These are phyloP conservation scores for Crithidia acanthocephali DNA, from an alignment of 208 protist species.

Conservation along the genomic window DNA sequence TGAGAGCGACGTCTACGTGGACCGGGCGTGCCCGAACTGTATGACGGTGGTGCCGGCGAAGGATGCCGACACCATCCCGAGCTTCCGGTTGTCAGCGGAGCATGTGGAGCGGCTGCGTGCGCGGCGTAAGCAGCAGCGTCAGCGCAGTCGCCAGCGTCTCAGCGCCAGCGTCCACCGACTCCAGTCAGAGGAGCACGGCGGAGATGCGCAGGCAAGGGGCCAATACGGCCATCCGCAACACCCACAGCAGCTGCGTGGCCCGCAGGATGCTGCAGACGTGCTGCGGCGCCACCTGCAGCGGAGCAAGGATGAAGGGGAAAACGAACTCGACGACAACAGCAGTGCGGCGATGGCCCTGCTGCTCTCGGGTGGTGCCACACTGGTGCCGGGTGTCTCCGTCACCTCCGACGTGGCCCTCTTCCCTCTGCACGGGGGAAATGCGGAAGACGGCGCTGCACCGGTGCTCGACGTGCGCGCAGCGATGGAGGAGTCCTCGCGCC, in stretches of 20 bases:
- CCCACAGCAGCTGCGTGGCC: constrained; percentile 26
- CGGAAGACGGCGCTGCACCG: neutral
- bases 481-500: constrained; percentile 70
- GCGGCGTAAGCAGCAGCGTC: constrained; percentile 43
- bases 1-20: constrained; percentile 59
- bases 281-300: constrained; percentile 27
- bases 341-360: constrained; percentile 40
- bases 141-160: constrained; percentile 44
- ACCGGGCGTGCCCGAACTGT: constrained; percentile 73
- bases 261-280: constrained; percentile 50
- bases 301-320: neutral
- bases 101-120: constrained; percentile 60
- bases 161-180: constrained; percentile 45
- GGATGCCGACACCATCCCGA: constrained; percentile 50
- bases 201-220: constrained; percentile 1
- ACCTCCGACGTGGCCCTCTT: constrained; percentile 32
- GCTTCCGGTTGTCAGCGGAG: constrained; percentile 73
- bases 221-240: constrained; percentile 27
- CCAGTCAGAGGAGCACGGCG: constrained; percentile 2
- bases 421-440: neutral
- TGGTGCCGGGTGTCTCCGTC: constrained; percentile 28
- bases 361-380: constrained; percentile 26
- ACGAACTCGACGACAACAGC: neutral
- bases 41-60: constrained; percentile 67
- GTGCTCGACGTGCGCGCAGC: constrained; percentile 59